A percentile compares a stretch with the other conserved stretches of the same genome.
phyloP scores from a whole-genome alignment of 1,284 basidiomycete genomes.

The Neolentinus lepideus region DNA sequence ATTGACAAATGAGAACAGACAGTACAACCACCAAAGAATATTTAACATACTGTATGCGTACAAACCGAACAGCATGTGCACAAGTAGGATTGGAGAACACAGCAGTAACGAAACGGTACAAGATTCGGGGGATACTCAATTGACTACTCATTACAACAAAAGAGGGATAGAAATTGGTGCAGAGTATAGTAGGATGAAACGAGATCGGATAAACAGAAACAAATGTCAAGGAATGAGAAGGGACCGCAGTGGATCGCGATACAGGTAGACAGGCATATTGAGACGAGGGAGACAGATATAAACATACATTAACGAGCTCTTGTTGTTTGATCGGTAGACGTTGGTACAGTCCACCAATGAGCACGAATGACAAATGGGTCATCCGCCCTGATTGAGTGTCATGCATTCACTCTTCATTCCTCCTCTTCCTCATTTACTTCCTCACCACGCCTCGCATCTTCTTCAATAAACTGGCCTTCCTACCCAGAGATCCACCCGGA shows the following conservation, averaged over 20 bases:
- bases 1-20: too few species aligned
- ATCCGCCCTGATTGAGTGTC: not conserved
- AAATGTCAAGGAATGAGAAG: not conserved
- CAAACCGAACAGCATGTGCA: too few species aligned
- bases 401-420: too few species aligned
- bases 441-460: constrained; percentile 63
- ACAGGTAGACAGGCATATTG: not conserved
- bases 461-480: constrained; percentile 74
- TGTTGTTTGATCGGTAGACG: not conserved
- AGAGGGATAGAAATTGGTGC: not conserved
- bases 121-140: not conserved
- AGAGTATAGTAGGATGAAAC: not conserved
- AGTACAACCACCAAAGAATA: too few species aligned
- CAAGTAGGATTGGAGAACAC: too few species aligned
- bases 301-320: not conserved
- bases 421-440: constrained; percentile 1
- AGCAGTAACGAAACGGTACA: not conserved
- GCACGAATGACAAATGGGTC: too few species aligned
- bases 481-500: constrained; percentile 37
- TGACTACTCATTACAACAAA: not conserved
- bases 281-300: not conserved
- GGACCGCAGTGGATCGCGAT: not conserved
- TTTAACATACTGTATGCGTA: too few species aligned
- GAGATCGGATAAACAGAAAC: not conserved
- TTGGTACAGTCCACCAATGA: too few species aligned